phyloP scores from a whole-genome alignment of 2,329 filamentous ascomycete species.

The Podosphaera fusca region DNA sequence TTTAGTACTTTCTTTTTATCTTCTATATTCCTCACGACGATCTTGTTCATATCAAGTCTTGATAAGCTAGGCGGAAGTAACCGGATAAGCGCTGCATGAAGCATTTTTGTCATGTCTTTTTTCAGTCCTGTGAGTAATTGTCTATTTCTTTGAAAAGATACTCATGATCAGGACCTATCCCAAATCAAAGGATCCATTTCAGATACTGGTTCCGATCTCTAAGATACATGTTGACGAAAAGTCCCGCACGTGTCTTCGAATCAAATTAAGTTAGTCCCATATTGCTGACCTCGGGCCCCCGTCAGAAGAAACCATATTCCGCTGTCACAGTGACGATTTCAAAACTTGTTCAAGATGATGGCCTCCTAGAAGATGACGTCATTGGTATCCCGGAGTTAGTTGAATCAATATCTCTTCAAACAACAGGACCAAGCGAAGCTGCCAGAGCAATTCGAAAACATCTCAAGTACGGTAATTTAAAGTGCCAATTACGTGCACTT shows the following conservation, averaged over 20 bases:
- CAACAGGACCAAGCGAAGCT: constrained; percentile 67
- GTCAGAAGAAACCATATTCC: constrained; percentile 66
- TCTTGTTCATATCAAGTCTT: too few species aligned
- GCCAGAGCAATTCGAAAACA: constrained; percentile 89
- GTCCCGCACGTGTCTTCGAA: too few species aligned
- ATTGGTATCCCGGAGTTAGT: constrained; percentile 84
- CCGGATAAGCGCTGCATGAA: neutral
- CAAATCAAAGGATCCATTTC: too few species aligned
- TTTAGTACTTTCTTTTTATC: too few species aligned
- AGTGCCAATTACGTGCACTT: constrained; percentile 73
- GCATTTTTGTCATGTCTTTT: neutral
- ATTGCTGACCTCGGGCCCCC: neutral
- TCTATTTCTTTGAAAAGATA: neutral
- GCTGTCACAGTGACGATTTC: constrained; percentile 86
- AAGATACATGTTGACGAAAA: too few species aligned
- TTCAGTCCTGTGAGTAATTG: neutral
- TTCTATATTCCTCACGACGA: too few species aligned
- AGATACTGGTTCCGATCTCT: too few species aligned
- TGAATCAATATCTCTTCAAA: constrained; percentile 78
- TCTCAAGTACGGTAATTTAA: constrained; percentile 91
- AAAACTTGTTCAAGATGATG: constrained; percentile 68
- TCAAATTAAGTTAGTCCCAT: neutral
- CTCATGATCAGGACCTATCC: too few species aligned
- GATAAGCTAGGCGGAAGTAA: neutral
- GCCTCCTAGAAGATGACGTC: constrained; percentile 79